These are phyloP conservation scores for Porcisia hertigi DNA, from an alignment of 208 protist genomes.

Conservation along the genomic window DNA sequence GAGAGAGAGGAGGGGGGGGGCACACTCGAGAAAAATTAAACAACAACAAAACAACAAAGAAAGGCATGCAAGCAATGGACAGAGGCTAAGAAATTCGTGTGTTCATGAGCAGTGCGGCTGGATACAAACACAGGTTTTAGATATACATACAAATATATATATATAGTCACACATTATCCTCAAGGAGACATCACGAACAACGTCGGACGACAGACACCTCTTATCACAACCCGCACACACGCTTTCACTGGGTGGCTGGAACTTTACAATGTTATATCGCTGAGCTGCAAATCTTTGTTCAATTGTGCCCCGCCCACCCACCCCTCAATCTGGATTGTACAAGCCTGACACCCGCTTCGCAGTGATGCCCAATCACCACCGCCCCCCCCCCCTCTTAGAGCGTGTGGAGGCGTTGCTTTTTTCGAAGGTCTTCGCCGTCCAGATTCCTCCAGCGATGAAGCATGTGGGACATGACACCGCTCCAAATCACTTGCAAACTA, in stretches of 20 bases:
- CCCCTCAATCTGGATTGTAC: neutral
- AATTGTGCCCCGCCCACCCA: no score
- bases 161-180: no score
- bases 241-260: neutral
- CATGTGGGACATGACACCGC: slow-evolving; percentile 74
- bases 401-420: slow-evolving; percentile 12
- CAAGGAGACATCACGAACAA: neutral
- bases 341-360: no score
- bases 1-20: neutral
- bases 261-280: neutral
- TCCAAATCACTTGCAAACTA: slow-evolving; percentile 70
- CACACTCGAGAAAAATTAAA: neutral
- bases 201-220: neutral
- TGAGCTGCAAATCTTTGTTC: neutral
- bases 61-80: neutral
- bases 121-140: neutral
- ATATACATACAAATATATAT: neutral
- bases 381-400: neutral
- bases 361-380: no score
- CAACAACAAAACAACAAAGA: neutral
- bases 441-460: slow-evolving; percentile 51
- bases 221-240: neutral
- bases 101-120: neutral
- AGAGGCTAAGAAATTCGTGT: neutral
- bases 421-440: slow-evolving; percentile 21